phyloP scores from a whole-genome alignment of 768 basidiomycete genomes.

The Phanerochaete carnosa region DNA sequence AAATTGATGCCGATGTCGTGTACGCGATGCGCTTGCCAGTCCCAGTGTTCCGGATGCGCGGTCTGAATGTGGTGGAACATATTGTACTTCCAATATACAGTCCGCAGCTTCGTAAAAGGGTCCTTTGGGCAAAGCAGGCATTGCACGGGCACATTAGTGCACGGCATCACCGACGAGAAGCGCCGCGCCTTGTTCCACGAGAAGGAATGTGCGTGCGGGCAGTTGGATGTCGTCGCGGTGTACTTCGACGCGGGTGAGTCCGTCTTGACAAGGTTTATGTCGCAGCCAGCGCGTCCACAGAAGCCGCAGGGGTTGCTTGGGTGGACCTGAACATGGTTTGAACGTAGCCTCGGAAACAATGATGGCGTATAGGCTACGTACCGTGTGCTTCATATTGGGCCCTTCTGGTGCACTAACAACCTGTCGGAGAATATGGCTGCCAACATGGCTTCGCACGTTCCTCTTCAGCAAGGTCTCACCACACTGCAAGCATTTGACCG shows the following conservation, averaged over 20 bases:
- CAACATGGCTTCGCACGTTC: not conserved
- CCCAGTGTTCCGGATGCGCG: slow-evolving; percentile 1
- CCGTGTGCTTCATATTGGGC: not conserved
- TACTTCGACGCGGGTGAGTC: slow-evolving; percentile 1
- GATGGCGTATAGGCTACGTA: not conserved
- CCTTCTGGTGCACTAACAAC: slow-evolving; percentile 1
- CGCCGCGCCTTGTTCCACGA: slow-evolving; percentile 4
- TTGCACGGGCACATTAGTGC: not conserved
- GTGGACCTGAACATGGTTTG: not conserved
- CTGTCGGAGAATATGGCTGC: not conserved
- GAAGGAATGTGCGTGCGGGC: not conserved
- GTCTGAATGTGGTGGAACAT: slow-evolving; percentile 6
- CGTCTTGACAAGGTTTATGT: not conserved
- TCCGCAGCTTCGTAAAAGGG: not conserved
- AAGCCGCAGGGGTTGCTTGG: slow-evolving; percentile 2
- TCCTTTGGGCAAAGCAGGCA: slow-evolving; percentile 2
- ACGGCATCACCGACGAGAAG: slow-evolving; percentile 1
- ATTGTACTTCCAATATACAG: slow-evolving; percentile 5
- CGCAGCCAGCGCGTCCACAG: slow-evolving; percentile 1
- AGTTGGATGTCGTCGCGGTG: not conserved
- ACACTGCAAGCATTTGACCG: not conserved
- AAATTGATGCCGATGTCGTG: not conserved
- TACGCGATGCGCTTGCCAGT: not conserved
- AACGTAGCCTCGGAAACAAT: not conserved
- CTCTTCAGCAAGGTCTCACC: not conserved